These are phyloP conservation scores for Rhytidhysteron rufulum DNA, from an alignment of 2,329 filamentous ascomycete genomes.

Conservation along the genomic window DNA sequence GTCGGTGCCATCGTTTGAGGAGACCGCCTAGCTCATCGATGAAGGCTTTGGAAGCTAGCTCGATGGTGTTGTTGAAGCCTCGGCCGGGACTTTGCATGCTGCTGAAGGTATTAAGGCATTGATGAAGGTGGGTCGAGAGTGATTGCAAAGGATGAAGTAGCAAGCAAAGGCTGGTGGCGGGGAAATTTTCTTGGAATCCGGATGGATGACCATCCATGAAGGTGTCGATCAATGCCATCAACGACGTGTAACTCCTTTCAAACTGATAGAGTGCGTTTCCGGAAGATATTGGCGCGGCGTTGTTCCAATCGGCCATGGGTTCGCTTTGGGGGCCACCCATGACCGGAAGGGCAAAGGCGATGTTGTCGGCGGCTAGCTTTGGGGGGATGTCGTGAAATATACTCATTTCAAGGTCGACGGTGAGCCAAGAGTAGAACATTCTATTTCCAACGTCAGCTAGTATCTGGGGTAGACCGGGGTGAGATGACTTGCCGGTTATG, in stretches of 20 bases:
- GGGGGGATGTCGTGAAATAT: constrained; percentile 53
- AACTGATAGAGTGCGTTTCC: not conserved
- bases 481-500: constrained; percentile 45
- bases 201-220: constrained; percentile 53
- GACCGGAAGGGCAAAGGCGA: constrained; percentile 52
- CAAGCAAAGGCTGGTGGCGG: constrained; percentile 42
- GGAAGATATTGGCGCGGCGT: not conserved
- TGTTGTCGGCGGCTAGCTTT: constrained; percentile 51
- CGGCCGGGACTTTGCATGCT: constrained; percentile 23
- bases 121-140: constrained; percentile 50
- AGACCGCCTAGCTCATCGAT: no score
- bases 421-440: constrained; percentile 59
- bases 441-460: constrained; percentile 27
- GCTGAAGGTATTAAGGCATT: constrained; percentile 52
- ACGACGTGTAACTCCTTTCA: no score
- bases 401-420: constrained; percentile 58
- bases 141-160: constrained; percentile 55
- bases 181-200: constrained; percentile 51
- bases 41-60: no score
- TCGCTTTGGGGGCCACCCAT: constrained; percentile 48
- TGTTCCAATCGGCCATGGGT: constrained; percentile 42
- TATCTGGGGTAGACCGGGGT: not conserved
- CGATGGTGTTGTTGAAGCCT: no score
- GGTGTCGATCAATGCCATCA: constrained; percentile 17
- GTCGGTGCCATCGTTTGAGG: no score